Evolutionary conservation across 2,329 filamentous ascomycete genomes (phyloP), one percentile per base, ranked within the genome.

Genomic region (Xylariaceae sp.): DNA sequence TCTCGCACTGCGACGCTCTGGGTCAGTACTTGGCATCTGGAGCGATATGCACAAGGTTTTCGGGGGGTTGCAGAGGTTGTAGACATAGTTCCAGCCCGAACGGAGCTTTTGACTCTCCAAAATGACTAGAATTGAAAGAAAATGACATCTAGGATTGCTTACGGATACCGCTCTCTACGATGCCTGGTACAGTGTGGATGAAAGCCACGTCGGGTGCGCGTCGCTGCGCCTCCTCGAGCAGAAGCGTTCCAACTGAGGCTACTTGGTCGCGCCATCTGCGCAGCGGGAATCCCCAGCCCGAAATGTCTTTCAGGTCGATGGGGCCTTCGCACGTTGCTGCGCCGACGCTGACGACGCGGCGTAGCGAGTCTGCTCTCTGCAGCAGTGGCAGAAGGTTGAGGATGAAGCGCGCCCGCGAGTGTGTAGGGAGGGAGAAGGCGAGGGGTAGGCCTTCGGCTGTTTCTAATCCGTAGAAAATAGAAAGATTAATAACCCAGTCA

Each of bases 121-220:
- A n/a, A n/a, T n/a, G n/a, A n/a, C n/a, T n/a, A n/a, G n/a, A n/a
- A n/a, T n/a, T n/a, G n/a, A n/a, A n/a, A n/a, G n/a, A n/a, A n/a
- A n/a, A n/a, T n/a, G n/a, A n/a, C n/a, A n/a, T n/a, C n/a, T n/a
- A n/a, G n/a, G n/a, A n/a, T n/a, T n/a, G n/a, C n/a, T n/a, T n/a
- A n/a, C n/a, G n/a, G 31, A 68, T 67, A 31, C 56, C 60, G 47
- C 59, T 60, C 43, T 60, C 55, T n/a, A 66, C 64, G 28, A 62
- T 31, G 6, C 64, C 62, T 7, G 64, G 64, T 1, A 47, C 36
- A 9, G 52, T 58, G 33, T 63, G 62, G 0, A 63, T 14, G 55
- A 66, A 66, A 16, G 58, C 44, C 5, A 66, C 63, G 3, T 53
- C 47, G 16, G 63, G 61, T 12, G 64, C 63, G 9, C 53, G 61